phyloP scores from a whole-genome alignment of 805 yeast genomes.

The Wickerhamomyces queroliae region DNA sequence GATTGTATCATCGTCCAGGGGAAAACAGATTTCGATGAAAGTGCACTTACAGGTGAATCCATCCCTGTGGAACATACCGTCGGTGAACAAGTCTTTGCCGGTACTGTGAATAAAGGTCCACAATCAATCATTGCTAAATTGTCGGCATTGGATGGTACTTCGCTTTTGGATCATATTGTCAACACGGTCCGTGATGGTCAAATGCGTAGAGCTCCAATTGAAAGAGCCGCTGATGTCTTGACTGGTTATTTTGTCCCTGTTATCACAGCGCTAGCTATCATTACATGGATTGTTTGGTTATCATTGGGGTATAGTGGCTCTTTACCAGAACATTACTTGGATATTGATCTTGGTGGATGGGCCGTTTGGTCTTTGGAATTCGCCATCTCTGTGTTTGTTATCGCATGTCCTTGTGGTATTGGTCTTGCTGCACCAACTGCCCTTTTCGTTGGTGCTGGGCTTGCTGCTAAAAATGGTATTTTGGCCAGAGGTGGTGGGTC shows the following conservation, averaged over 20 bases:
- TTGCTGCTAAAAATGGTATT: slow-evolving; percentile 74
- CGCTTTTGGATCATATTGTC: slow-evolving; percentile 66
- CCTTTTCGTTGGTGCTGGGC: slow-evolving; percentile 69
- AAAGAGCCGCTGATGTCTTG: slow-evolving; percentile 58
- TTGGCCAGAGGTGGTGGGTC: slow-evolving; percentile 78
- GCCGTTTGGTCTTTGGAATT: slow-evolving; percentile 72
- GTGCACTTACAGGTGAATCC: slow-evolving; percentile 59
- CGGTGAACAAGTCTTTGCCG: slow-evolving; percentile 70
- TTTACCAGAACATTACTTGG: slow-evolving; percentile 50
- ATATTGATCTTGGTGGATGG: slow-evolving; percentile 70
- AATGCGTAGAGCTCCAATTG: slow-evolving; percentile 66
- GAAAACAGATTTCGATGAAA: slow-evolving; percentile 47
- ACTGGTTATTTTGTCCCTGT: slow-evolving; percentile 73
- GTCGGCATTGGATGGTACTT: slow-evolving; percentile 53
- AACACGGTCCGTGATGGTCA: slow-evolving; percentile 70
- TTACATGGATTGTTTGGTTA: slow-evolving; percentile 69
- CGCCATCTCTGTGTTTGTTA: slow-evolving; percentile 73
- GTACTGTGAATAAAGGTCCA: slow-evolving; percentile 62
- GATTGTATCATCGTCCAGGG: slow-evolving; percentile 49
- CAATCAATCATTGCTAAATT: slow-evolving; percentile 48
- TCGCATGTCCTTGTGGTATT: slow-evolving; percentile 84
- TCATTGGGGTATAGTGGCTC: slow-evolving; percentile 46
- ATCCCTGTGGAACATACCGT: slow-evolving; percentile 47
- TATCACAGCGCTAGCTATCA: slow-evolving; percentile 51
- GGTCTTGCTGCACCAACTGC: slow-evolving; percentile 87